Base-by-base conservation (phyloP, 257 asterid genomes). In the Prunella vulgaris region DNA sequence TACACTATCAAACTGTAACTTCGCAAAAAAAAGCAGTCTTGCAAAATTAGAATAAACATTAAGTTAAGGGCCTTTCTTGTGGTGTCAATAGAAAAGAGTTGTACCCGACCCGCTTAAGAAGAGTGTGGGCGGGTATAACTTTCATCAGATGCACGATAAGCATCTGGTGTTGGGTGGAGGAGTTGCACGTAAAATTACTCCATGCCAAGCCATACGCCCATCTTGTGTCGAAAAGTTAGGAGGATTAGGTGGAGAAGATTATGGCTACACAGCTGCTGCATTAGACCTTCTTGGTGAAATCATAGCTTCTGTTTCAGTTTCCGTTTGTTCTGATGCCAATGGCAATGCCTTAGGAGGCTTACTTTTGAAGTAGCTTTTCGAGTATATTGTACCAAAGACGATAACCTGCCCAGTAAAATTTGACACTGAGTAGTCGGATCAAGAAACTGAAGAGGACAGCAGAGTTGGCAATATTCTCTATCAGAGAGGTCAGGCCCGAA, bases 321-420 rank as follows among this genome's bases (percentile, higher is more conserved):
- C 53, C 14, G 83, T 38, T 54, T 72, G 51, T 72, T 86, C 90
- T 3, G 84, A 60, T 59, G 81, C n/a, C n/a, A 15, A 46, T 0
- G 87, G 72, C 28, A 60, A 37, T 61, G 79, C 75, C 76, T 35
- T 77, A 14, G 80, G 83, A 15, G 80, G 84, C 63, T 76, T 87
- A 33, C 80, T 80, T 76, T 64, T 86, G 30, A 87, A 66, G 68
- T 87, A 85, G 85, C 84, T 89, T 74, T 84, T 94, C 7, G 88
- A 79, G 83, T 94, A 94, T 71, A 94, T 79, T 66, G 99, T 69
- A 40, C 92, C 96, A 35, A 94, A 94, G 53, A 91, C 99, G 40
- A 91, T 89, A 70, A 89, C 90, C 99, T 94, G 95, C 38, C 18
- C 44, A 38, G 73, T 24, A 56, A 73, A 61, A 37, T 71, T 56